Base-by-base conservation (phyloP, 345 rosid species). In the Pistacia atlantica region DNA sequence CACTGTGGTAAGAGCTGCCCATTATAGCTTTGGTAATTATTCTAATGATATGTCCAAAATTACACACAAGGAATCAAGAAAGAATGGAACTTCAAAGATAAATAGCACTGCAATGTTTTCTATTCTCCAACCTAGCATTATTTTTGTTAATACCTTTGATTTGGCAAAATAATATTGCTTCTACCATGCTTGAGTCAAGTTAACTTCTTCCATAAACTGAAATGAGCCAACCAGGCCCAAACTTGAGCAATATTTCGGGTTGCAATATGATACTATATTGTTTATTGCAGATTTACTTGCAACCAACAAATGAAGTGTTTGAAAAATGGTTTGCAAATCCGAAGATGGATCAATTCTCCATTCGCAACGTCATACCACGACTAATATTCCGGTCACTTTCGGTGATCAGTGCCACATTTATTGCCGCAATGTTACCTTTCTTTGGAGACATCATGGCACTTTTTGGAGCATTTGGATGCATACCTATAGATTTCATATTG, bases 371-470 rank as follows among this genome's bases (percentile, higher is more conserved):
- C 6, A 20, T 84, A 31, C 90, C 92, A 0, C 71, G 87, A 77
- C 31, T 87, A 56, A 51, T 89, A 9, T 67, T 71, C 8, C 72
- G 89, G 28, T 85, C 90, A 2, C 45, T 87, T 0, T 72, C 86
- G 1, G 83, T 85, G 70, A 69, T 84, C 45, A 62, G 61, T 0
- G 89, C 83, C 0, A 74, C 86, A 2, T 2, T 35, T 0, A 0
- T 87, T 9, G 89, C 92, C 1, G 81, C 84, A 13, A 84, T 84
- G 87, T n/a, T 89, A 38, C 92, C 92, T 11, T 87, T 89, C 82
- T 87, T 89, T 37, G 88, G 88, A 54, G 92, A 87, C 73, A 81
- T 87, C 74, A 69, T 82, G 84, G 87, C 87, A 4, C 45, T 87
- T 57, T 64, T 89, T 12, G 89, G 90, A 4, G 85, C 87, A 51